Evolutionary conservation across 1,284 basidiomycete genomes (phyloP), one percentile per base, ranked within the genome.

Genomic region (Ceratobasidium theobromae): DNA sequence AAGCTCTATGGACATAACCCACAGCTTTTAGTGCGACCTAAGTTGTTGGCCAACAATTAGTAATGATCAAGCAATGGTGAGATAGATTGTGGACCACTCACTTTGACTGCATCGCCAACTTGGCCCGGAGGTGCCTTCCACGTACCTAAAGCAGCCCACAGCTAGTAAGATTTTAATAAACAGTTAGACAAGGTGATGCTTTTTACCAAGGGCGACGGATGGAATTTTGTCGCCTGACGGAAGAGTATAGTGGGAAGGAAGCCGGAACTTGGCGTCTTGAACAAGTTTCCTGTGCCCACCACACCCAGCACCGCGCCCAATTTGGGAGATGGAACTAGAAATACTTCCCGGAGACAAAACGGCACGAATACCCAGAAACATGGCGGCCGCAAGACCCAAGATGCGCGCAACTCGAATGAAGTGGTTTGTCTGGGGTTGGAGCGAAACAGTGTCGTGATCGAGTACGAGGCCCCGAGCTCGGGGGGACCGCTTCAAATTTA

Each of bases 121-220:
- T 67, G 35, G 16, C 66, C 66, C 2, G 35, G 66, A 52, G 54
- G 51, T 52, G 66, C 54, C 33, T 67, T 38, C 66, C 66, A 67
- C 12, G 57, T 60, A 16, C 66, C 66, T 67, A 28, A 4, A 27
- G 43, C 5, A 25, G 21, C 28, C 16, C 12, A 25, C 25, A 33
- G n/a, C 8, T 41, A 14, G 2, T 38, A 55, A 21, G 21, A 32
- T 4, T 11, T 14, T 48, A 35, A 33, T n/a, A 41, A 25, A 33
- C 18, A 11, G 8, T 38, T 16, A 12, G 28, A 46, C 12, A 14
- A 27, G 8, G 32, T 27, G 12, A 16, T 6, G 28, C 21, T 41
- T 38, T 38, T 6, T 53, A 67, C 66, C 66, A 53, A 67, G 51
- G 8, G 66, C 66, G 25, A 67, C 55, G 21, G 66, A 53, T 28